phyloP scores from a whole-genome alignment of 2,329 filamentous ascomycete genomes.

The Sclerotinia trifoliorum region DNA sequence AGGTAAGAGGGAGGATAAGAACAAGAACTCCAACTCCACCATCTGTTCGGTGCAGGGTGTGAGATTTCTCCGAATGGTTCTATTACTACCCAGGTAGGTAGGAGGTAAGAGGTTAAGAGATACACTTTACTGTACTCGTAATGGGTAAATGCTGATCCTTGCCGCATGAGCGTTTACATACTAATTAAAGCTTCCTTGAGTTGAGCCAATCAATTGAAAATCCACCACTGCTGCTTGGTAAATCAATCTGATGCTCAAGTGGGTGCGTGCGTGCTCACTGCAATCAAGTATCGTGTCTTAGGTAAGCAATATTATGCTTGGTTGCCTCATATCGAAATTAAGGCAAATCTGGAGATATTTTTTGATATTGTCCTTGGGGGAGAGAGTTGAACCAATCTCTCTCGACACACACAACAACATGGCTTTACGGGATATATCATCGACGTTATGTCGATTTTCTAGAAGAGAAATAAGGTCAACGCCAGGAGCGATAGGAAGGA shows the following conservation, averaged over 20 bases:
- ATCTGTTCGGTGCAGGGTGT: too few species aligned
- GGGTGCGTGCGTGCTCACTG: neutral
- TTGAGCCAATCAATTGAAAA: neutral
- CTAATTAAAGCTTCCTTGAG: too few species aligned
- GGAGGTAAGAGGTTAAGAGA: too few species aligned
- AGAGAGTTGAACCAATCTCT: neutral
- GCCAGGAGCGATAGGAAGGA: conserved; percentile 19
- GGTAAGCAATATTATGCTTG: neutral
- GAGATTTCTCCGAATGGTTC: too few species aligned
- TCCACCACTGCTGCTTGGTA: neutral
- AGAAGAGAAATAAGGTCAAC: conserved; percentile 31
- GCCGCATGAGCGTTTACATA: too few species aligned
- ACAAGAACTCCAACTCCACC: too few species aligned
- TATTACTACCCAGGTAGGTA: too few species aligned
- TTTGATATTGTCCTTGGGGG: neutral
- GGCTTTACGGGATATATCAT: conserved; percentile 39
- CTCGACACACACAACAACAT: conserved; percentile 29
- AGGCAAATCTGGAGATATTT: conserved; percentile 16
- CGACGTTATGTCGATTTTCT: conserved; percentile 34
- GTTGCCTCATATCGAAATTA: conserved; percentile 2
- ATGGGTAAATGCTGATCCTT: too few species aligned
- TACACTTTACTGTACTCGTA: too few species aligned
- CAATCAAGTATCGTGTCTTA: neutral
- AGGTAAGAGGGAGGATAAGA: too few species aligned
- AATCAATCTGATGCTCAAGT: too few species aligned